A percentile compares a stretch with the other conserved stretches of the same genome.
Evolutionary conservation across 495 filamentous ascomycete genomes (phyloP).

Genomic region (Penicillium egyptiacum): DNA sequence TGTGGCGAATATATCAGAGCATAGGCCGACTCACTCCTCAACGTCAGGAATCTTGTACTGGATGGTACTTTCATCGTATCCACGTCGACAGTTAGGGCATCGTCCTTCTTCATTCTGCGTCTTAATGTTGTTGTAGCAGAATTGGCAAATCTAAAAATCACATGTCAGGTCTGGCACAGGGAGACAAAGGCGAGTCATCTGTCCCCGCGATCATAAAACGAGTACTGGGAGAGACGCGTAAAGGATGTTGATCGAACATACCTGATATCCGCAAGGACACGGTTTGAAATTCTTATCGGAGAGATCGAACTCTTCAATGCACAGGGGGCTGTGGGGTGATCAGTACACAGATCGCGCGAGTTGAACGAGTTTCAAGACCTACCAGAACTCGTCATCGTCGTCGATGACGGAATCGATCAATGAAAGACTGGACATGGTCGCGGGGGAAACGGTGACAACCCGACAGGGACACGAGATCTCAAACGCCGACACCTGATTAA

Average conservation of each 20-base stretch:
- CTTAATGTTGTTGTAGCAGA: conserved; percentile 98
- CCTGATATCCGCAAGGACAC: conserved; percentile 98
- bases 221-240: neutral
- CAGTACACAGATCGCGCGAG: conserved; percentile 11
- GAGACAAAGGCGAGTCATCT: conserved; percentile 5
- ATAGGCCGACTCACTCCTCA: conserved; percentile 71
- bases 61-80: conserved; percentile 94
- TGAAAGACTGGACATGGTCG: conserved; percentile 59
- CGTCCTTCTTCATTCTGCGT: conserved; percentile 86
- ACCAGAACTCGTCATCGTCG: conserved; percentile 94
- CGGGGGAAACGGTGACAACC: conserved; percentile 23
- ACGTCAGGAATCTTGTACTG: conserved; percentile 90
- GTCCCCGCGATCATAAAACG: neutral
- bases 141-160: conserved; percentile 83
- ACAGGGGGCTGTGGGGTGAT: conserved; percentile 69
- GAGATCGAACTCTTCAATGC: conserved; percentile 98
- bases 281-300: conserved; percentile 96
- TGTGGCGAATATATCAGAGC: neutral
- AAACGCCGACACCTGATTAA: conserved; percentile 34
- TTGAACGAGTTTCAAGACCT: conserved; percentile 29
- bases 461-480: conserved; percentile 28
- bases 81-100: conserved; percentile 92
- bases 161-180: neutral
- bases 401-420: conserved; percentile 97
- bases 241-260: conserved; percentile 40